These are phyloP conservation scores for Juglanconis juglandina DNA, from an alignment of 2,329 filamentous ascomycete species.

Conservation along the genomic window DNA sequence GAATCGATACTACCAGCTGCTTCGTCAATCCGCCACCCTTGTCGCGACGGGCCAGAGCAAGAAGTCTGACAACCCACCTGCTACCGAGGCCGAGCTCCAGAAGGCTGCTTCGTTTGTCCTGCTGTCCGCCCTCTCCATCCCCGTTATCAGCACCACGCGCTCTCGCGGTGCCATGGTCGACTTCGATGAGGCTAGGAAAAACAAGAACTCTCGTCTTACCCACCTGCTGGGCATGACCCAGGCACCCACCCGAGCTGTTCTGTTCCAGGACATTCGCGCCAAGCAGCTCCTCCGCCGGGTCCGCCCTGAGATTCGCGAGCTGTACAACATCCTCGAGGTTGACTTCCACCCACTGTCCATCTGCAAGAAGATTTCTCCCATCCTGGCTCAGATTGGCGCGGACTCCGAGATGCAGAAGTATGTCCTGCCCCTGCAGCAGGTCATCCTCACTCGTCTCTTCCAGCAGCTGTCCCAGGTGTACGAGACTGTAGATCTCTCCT, in stretches of 20 bases:
- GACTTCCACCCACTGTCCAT: slow-evolving; percentile 99
- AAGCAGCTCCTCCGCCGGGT: slow-evolving; percentile 92
- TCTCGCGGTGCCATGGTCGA: slow-evolving; percentile 95
- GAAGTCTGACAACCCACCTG: slow-evolving; percentile 91
- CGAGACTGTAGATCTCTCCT: slow-evolving; percentile 91
- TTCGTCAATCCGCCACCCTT: slow-evolving; percentile 82
- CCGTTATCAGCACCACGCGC: slow-evolving; percentile 96
- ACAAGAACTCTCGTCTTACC: slow-evolving; percentile 96
- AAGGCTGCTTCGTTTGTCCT: slow-evolving; percentile 95
- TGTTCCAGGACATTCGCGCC: slow-evolving; percentile 94
- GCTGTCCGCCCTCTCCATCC: slow-evolving; percentile 92
- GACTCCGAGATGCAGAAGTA: slow-evolving; percentile 98
- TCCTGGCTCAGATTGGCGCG: slow-evolving; percentile 85
- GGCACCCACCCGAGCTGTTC: slow-evolving; percentile 79
- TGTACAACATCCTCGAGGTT: slow-evolving; percentile 98
- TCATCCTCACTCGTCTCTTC: slow-evolving; percentile 96
- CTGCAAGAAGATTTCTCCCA: slow-evolving; percentile 98
- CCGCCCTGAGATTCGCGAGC: slow-evolving; percentile 88
- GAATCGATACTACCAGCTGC: slow-evolving; percentile 94
- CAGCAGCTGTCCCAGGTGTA: slow-evolving; percentile 99
- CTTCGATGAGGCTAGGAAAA: slow-evolving; percentile 94
- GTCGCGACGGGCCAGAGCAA: slow-evolving; percentile 81
- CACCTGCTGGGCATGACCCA: slow-evolving; percentile 92
- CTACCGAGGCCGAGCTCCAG: slow-evolving; percentile 84
- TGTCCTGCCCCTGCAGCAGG: slow-evolving; percentile 90